phyloP scores from a whole-genome alignment of 345 rosid genomes.

The Streptanthus diversifolius region DNA sequence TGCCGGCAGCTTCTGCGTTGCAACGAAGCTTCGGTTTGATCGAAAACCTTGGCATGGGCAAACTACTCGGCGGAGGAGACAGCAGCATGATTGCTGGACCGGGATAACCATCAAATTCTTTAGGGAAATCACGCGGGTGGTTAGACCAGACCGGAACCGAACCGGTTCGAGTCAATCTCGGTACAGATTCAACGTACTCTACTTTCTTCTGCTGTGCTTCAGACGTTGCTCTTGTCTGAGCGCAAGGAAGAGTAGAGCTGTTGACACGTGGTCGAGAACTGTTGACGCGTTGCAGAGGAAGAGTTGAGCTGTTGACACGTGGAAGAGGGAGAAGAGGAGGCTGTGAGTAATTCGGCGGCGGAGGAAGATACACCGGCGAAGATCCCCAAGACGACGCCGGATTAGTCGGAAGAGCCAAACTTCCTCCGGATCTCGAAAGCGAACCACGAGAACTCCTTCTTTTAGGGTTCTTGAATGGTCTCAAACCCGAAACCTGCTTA shows the following conservation, averaged over 20 bases:
- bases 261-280: slow-evolving; percentile 33
- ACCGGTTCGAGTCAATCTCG: slow-evolving; percentile 27
- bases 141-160: slow-evolving; percentile 29
- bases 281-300: slow-evolving; percentile 35
- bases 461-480: slow-evolving; percentile 42
- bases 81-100: slow-evolving; percentile 39
- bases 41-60: slow-evolving; percentile 69
- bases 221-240: neutral
- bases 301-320: slow-evolving; percentile 36
- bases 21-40: slow-evolving; percentile 55
- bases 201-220: slow-evolving; percentile 12
- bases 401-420: slow-evolving; percentile 34
- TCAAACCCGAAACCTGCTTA: slow-evolving; percentile 39
- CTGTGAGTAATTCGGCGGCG: slow-evolving; percentile 35
- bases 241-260: slow-evolving; percentile 12
- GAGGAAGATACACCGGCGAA: slow-evolving; percentile 29
- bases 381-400: slow-evolving; percentile 21
- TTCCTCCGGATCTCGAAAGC: slow-evolving; percentile 39
- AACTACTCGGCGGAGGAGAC: slow-evolving; percentile 71
- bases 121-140: slow-evolving; percentile 50
- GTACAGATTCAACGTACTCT: neutral
- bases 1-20: slow-evolving; percentile 49
- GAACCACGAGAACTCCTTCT: slow-evolving; percentile 38
- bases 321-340: slow-evolving; percentile 81
- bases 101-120: slow-evolving; percentile 38